Conservation (phyloP, 768 basidiomycete species). For the Mrakia gelida region DNA sequence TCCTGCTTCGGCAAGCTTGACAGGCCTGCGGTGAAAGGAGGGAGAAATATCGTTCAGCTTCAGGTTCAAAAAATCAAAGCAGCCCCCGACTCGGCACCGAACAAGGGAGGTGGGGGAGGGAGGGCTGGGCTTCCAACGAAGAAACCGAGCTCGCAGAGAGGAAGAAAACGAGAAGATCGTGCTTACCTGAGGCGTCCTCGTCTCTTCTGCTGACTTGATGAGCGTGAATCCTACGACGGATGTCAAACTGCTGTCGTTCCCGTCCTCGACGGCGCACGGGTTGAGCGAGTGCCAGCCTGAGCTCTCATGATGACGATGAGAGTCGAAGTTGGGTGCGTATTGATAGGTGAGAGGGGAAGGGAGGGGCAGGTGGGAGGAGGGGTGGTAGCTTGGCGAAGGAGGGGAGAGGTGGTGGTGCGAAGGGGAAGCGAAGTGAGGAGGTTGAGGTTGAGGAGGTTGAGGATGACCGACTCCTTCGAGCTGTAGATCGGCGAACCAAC, state of each 20-base stretch:
- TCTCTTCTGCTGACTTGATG: neutral
- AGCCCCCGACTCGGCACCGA: too few relatives aligned
- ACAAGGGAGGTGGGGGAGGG: too few relatives aligned
- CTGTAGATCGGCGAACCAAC: neutral
- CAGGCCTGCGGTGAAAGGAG: neutral
- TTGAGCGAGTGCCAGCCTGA: neutral
- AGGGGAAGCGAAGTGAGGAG: neutral
- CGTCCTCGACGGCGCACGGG: neutral
- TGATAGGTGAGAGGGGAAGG: neutral
- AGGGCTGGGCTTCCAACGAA: neutral
- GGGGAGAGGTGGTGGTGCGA: neutral
- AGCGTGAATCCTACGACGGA: neutral
- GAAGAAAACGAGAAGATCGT: neutral
- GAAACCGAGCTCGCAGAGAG: neutral
- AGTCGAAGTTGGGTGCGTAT: neutral
- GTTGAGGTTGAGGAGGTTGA: neutral
- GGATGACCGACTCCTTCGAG: neutral
- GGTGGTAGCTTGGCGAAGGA: neutral
- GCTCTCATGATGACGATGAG: neutral
- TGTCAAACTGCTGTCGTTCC: neutral
- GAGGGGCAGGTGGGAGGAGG: neutral
- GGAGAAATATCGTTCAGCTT: neutral
- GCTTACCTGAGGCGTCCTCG: neutral
- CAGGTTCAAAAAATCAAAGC: neutral
- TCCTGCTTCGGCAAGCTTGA: neutral